A percentile compares a stretch with the other conserved stretches of the same genome.
phyloP scores from a whole-genome alignment of 208 protist genomes.

The Trichomonas gallinae region DNA sequence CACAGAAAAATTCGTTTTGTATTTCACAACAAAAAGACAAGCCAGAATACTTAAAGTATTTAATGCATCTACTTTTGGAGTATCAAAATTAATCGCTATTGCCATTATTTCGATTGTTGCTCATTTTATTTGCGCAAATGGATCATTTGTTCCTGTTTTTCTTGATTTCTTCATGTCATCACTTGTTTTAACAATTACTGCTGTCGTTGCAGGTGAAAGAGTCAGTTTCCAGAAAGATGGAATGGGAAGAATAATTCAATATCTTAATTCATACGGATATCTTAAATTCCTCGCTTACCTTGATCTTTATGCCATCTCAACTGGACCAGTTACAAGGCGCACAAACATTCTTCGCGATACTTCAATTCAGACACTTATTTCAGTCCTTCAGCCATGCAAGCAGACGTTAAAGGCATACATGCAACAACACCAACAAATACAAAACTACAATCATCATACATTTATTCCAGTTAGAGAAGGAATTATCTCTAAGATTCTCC shows the following conservation, averaged over 20 bases:
- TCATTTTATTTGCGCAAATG: not conserved
- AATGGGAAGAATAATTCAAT: not conserved
- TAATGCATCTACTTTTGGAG: not conserved
- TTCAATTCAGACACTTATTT: not conserved
- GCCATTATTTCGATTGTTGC: not conserved
- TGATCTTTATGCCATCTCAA: not conserved
- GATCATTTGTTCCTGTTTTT: not conserved
- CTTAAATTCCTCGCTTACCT: not conserved
- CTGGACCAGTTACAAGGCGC: not conserved
- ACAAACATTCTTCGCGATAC: not conserved
- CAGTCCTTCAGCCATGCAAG: not conserved
- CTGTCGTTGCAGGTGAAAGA: not conserved
- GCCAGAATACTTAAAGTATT: not conserved
- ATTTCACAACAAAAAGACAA: not conserved
- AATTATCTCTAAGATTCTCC: not conserved
- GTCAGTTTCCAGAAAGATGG: not conserved
- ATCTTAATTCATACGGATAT: not conserved
- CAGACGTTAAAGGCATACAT: not conserved
- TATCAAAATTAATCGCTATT: not conserved
- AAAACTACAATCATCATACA: not conserved
- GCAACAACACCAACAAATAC: not conserved
- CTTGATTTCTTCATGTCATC: not conserved
- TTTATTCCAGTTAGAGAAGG: not conserved
- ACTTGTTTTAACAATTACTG: not conserved
- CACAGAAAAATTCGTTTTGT: not conserved